Conservation (phyloP, 2,329 filamentous ascomycete genomes). For the Malbranchea zuffiana region DNA sequence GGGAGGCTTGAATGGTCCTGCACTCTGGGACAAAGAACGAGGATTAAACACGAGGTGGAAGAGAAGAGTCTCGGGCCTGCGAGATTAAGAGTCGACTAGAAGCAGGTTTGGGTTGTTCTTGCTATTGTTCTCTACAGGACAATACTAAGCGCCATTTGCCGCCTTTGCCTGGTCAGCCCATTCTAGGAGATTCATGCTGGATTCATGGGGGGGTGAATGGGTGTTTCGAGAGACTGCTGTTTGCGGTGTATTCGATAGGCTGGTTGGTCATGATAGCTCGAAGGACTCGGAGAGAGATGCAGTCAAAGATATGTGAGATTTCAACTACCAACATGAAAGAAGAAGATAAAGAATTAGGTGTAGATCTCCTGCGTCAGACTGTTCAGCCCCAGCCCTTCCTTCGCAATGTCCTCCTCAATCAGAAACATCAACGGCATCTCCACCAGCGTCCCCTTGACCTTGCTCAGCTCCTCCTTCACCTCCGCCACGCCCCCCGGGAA, state of each 20-base stretch:
- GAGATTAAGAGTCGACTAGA: too few species aligned
- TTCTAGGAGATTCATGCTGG: too few species aligned
- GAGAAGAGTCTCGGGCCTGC: too few species aligned
- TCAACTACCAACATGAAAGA: not conserved
- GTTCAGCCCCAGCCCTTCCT: constrained; percentile 65
- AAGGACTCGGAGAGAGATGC: not conserved
- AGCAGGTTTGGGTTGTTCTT: constrained; percentile 11
- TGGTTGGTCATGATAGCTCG: not conserved
- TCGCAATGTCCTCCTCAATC: constrained; percentile 74
- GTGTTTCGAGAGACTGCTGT: too few species aligned
- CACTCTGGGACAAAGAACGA: too few species aligned
- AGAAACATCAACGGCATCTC: constrained; percentile 90
- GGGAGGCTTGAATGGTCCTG: too few species aligned
- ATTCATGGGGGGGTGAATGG: too few species aligned
- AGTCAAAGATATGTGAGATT: not conserved
- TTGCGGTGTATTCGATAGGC: too few species aligned
- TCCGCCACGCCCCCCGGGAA: constrained; percentile 62
- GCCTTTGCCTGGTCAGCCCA: too few species aligned
- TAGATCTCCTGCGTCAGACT: constrained; percentile 62
- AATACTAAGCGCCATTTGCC: constrained; percentile 11
- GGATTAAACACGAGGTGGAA: too few species aligned
- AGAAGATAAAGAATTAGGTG: constrained; percentile 42
- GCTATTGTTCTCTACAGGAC: constrained; percentile 18
- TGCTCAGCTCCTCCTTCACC: constrained; percentile 57
- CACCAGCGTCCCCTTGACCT: constrained; percentile 60